Percentiles rank a stretch among this genome's conserved stretches.
phyloP scores from a whole-genome alignment of 768 basidiomycete genomes.

The Boletus pseudo-olivaceus region DNA sequence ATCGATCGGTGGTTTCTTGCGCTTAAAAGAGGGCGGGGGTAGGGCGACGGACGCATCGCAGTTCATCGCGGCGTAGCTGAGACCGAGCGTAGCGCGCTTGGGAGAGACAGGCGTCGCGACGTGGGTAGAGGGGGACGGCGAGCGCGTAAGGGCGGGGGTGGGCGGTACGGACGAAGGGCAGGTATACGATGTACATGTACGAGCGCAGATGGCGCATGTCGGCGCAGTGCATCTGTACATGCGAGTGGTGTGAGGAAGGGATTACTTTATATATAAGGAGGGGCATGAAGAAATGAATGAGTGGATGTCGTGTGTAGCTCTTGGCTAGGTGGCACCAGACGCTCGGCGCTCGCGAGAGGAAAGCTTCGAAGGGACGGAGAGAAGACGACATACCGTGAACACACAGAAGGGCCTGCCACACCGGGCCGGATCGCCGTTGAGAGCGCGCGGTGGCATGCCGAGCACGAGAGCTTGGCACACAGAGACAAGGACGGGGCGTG shows the following conservation, averaged over 20 bases:
- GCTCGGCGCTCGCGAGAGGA: not conserved
- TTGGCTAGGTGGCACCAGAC: not conserved
- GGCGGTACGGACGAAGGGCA: slow-evolving; percentile 33
- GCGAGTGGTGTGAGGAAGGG: not conserved
- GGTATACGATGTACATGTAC: slow-evolving; percentile 35
- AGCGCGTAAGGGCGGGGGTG: slow-evolving; percentile 35
- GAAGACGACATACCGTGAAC: slow-evolving; percentile 21
- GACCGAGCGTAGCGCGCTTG: slow-evolving; percentile 26
- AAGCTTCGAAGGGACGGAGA: not conserved
- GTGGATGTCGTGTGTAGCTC: not conserved
- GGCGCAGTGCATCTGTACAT: slow-evolving; percentile 30
- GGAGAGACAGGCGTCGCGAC: slow-evolving; percentile 21
- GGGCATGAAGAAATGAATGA: not conserved
- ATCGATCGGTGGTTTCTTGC: slow-evolving; percentile 28
- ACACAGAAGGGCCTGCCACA: slow-evolving; percentile 6
- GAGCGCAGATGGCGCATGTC: slow-evolving; percentile 36
- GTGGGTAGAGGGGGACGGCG: slow-evolving; percentile 26
- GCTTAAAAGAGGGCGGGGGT: slow-evolving; percentile 10
- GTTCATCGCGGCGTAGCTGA: slow-evolving; percentile 24
- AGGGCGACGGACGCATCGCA: slow-evolving; percentile 3
- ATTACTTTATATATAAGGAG: too few relatives aligned
- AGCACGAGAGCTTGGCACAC: slow-evolving; percentile 23
- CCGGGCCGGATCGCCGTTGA: slow-evolving; percentile 18
- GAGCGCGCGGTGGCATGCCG: slow-evolving; percentile 29
- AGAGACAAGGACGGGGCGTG: not conserved